Percentiles rank a stretch among this genome's conserved stretches.
Evolutionary conservation across 169 alveolate species (phyloP).

Genomic region (Perkinsus marinus): DNA sequence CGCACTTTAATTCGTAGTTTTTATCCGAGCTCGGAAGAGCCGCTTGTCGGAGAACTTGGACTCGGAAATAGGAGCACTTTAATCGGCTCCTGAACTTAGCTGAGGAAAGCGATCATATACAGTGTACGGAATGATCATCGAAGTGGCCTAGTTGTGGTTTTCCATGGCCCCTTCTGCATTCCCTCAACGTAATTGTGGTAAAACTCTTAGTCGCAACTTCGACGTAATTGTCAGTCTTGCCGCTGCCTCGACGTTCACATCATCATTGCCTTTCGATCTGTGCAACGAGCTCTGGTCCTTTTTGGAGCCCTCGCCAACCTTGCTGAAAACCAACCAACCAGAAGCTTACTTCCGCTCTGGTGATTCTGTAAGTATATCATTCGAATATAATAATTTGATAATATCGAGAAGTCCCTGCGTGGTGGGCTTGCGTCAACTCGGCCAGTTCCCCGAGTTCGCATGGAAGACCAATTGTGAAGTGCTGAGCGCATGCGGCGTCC

Average conservation of each 20-base stretch:
- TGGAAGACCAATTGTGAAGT: background rate
- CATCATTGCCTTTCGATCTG: background rate
- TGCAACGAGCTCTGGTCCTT: background rate
- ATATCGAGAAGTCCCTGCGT: background rate
- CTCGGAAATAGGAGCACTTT: too few relatives aligned
- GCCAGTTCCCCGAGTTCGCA: background rate
- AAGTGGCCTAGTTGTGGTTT: too few relatives aligned
- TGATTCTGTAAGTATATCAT: background rate
- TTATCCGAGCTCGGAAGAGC: too few relatives aligned
- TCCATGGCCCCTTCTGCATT: too few relatives aligned
- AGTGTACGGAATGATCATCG: too few relatives aligned
- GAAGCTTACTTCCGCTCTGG: background rate
- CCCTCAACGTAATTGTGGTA: too few relatives aligned
- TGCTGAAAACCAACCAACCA: background rate
- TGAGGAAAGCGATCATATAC: too few relatives aligned
- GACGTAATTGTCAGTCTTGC: background rate
- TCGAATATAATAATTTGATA: background rate
- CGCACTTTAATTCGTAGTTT: too few relatives aligned
- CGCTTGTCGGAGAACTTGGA: too few relatives aligned
- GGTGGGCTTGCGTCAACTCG: background rate
- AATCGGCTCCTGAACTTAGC: too few relatives aligned
- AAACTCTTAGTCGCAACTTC: background rate
- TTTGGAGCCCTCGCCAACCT: background rate
- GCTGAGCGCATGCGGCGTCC: background rate
- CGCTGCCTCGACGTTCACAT: background rate